phyloP scores from a whole-genome alignment of 1,139 yeast species.

The Dujonia santamariae region DNA sequence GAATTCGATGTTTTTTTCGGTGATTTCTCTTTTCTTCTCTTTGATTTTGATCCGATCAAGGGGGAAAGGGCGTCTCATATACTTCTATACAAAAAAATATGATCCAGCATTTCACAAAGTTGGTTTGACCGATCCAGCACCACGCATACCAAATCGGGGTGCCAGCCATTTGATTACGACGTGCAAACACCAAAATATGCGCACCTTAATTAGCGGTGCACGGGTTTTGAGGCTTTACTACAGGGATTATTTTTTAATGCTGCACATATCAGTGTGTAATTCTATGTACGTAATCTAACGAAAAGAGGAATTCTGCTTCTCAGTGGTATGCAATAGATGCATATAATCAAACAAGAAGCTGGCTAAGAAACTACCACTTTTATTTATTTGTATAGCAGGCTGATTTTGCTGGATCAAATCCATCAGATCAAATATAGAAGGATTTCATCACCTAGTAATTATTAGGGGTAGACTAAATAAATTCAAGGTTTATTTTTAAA shows the following conservation, averaged over 20 bases:
- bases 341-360: constrained; percentile 3
- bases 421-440: too few species aligned
- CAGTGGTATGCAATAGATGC: too few species aligned
- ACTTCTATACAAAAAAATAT: constrained; percentile 1
- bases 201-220: constrained; percentile 2
- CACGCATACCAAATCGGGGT: constrained; percentile 4
- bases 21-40: neutral
- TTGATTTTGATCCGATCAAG: constrained; percentile 7
- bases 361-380: too few species aligned
- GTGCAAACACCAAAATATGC: constrained; percentile 4
- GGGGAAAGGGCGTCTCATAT: constrained; percentile 8
- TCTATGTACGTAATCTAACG: neutral
- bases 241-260: too few species aligned
- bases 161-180: constrained; percentile 7
- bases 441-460: too few species aligned
- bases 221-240: too few species aligned
- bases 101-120: constrained; percentile 1
- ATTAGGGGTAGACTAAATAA: too few species aligned
- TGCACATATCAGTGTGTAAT: too few species aligned
- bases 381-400: neutral
- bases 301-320: too few species aligned
- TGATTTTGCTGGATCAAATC: too few species aligned
- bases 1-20: neutral
- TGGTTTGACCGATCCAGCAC: constrained; percentile 6
- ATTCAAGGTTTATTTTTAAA: too few species aligned